Conservation (phyloP, 352 stramenopile species). For the Globisporangium emineosum region DNA sequence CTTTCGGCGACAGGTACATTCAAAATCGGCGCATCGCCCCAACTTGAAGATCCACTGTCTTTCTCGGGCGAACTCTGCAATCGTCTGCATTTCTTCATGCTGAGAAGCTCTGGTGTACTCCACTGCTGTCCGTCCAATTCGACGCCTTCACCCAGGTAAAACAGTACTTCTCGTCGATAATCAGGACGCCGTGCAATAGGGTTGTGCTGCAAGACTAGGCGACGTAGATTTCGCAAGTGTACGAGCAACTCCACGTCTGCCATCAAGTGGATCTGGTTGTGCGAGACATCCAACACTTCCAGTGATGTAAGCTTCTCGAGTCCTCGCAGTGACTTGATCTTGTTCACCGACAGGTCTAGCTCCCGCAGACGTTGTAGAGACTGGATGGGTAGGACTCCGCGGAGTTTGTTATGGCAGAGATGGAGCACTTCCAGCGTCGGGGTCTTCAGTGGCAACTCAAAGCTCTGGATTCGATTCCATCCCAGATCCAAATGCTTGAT, state of each 20-base stretch:
- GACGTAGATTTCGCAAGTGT: constrained; percentile 32
- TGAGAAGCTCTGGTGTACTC: constrained; percentile 57
- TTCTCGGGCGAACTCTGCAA: constrained; percentile 23
- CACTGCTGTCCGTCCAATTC: constrained; percentile 65
- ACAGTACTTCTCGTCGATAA: constrained; percentile 77
- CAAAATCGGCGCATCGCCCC: constrained; percentile 8
- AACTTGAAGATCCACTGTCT: constrained; percentile 7
- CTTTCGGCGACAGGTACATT: background rate
- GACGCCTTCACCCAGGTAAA: constrained; percentile 65
- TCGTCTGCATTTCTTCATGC: constrained; percentile 66
- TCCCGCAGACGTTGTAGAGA: constrained; percentile 34
- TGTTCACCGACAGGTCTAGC: constrained; percentile 71
- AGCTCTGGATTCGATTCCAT: constrained; percentile 62
- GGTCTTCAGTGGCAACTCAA: constrained; percentile 29
- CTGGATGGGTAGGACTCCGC: constrained; percentile 38
- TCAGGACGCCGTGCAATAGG: constrained; percentile 66
- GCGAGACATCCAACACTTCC: constrained; percentile 63
- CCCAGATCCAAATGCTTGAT: constrained; percentile 57
- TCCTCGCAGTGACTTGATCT: constrained; percentile 49
- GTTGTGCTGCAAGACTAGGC: constrained; percentile 70
- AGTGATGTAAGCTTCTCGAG: constrained; percentile 43
- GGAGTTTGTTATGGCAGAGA: constrained; percentile 72
- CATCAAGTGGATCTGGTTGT: constrained; percentile 60
- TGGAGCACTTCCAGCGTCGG: constrained; percentile 45
- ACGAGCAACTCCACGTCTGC: constrained; percentile 51